These are phyloP conservation scores for Populus tremula DNA, from an alignment of 345 rosid species.

Conservation along the genomic window DNA sequence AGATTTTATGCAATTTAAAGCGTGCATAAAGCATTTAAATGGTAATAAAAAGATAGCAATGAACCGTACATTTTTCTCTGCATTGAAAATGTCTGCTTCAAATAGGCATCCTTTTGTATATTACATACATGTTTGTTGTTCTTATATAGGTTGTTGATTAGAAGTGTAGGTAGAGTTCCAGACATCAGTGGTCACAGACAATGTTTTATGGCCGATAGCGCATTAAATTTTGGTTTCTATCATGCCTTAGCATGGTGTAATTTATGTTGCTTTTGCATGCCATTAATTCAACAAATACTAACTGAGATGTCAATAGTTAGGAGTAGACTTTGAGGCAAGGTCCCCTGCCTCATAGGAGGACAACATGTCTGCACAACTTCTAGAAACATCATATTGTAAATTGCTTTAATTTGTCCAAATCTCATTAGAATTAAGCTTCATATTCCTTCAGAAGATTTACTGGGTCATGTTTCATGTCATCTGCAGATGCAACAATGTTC, in stretches of 20 bases:
- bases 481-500: conserved; percentile 87
- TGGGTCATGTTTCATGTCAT: not conserved
- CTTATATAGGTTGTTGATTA: not conserved
- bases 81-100: not conserved
- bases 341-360: not conserved
- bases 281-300: not conserved
- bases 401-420: not conserved
- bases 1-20: not conserved
- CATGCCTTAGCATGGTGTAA: not conserved
- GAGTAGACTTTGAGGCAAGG: not conserved
- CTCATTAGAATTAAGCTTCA: not conserved
- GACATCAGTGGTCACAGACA: not conserved
- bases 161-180: not conserved
- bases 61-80: not conserved
- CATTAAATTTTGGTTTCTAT: not conserved
- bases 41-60: not conserved
- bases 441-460: not conserved
- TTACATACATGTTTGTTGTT: not conserved
- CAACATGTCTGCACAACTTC: not conserved
- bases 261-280: not conserved
- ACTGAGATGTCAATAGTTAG: not conserved
- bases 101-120: not conserved
- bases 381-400: too few species aligned
- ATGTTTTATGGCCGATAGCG: not conserved
- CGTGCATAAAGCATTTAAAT: not conserved